Conservation (phyloP, 2,329 filamentous ascomycete species). For the Coniella vitis region DNA sequence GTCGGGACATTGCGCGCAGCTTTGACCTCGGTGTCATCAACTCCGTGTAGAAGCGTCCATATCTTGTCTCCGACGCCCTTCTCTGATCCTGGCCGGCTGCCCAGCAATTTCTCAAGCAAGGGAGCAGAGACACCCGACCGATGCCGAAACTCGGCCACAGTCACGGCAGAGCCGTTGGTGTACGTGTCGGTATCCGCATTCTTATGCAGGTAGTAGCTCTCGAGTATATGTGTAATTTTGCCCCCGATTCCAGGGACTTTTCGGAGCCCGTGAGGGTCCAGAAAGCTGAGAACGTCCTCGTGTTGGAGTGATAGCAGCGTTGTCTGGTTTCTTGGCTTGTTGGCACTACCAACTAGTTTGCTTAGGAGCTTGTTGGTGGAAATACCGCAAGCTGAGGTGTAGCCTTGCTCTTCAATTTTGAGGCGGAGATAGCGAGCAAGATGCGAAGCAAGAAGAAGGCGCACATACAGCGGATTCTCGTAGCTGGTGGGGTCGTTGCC, state of each 20-base stretch:
- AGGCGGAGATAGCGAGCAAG: slow-evolving; percentile 67
- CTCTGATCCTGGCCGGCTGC: slow-evolving; percentile 57
- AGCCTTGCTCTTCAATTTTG: slow-evolving; percentile 69
- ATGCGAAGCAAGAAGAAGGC: slow-evolving; percentile 73
- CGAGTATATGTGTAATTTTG: slow-evolving; percentile 55
- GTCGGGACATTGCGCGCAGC: slow-evolving; percentile 65
- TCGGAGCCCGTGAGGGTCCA: slow-evolving; percentile 69
- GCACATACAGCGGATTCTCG: slow-evolving; percentile 37
- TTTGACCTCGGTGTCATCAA: slow-evolving; percentile 69
- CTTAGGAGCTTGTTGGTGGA: slow-evolving; percentile 80
- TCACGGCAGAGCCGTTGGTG: slow-evolving; percentile 42
- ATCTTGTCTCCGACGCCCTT: slow-evolving; percentile 64
- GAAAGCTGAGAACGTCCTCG: slow-evolving; percentile 54
- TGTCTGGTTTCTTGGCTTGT: slow-evolving; percentile 87
- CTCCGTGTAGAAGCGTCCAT: slow-evolving; percentile 75
- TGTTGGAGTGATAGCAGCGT: slow-evolving; percentile 64
- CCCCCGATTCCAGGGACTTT: slow-evolving; percentile 81
- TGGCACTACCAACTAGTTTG: slow-evolving; percentile 74
- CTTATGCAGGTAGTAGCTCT: slow-evolving; percentile 44
- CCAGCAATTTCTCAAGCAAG: slow-evolving; percentile 61
- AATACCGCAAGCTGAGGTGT: slow-evolving; percentile 82
- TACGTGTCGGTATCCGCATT: slow-evolving; percentile 28
- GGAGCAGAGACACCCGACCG: slow-evolving; percentile 57
- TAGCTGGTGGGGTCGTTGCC: not conserved
- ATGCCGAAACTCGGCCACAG: slow-evolving; percentile 57